These are phyloP conservation scores for Scutellaria galericulata DNA, from an alignment of 257 asterid species.

Conservation along the genomic window DNA sequence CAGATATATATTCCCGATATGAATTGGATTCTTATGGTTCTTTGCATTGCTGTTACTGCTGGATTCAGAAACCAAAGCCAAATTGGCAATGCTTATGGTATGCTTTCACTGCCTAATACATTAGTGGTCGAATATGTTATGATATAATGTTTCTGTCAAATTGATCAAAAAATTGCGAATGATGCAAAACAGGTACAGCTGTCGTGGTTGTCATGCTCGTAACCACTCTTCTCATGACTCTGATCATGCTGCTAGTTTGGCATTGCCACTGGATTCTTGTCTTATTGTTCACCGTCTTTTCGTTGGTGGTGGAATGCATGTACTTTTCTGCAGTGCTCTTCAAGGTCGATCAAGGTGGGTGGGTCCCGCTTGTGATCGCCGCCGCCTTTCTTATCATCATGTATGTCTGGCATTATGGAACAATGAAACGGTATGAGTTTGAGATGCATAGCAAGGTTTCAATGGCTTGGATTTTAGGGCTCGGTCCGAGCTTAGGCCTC, in stretches of 20 bases:
- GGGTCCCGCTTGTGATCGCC: constrained; percentile 97
- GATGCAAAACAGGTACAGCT: constrained; percentile 75
- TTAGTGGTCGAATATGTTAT: no score
- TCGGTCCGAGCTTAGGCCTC: constrained; percentile 93
- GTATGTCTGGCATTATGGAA: constrained; percentile 95
- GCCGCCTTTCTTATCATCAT: constrained; percentile 82
- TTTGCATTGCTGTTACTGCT: constrained; percentile 95
- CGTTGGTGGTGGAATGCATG: constrained; percentile 75
- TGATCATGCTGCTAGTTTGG: constrained; percentile 92
- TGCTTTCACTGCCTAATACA: constrained; percentile 20
- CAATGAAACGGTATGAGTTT: constrained; percentile 80
- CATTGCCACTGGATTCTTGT: constrained; percentile 93
- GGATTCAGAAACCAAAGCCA: constrained; percentile 95
- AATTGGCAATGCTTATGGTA: constrained; percentile 97
- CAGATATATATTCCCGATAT: constrained; percentile 94
- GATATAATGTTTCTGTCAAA: no score
- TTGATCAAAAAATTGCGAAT: not conserved
- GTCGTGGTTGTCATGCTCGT: constrained; percentile 95
- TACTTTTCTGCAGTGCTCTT: constrained; percentile 87
- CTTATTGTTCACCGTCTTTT: constrained; percentile 68
- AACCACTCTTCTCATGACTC: constrained; percentile 89
- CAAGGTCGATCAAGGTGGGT: constrained; percentile 93
- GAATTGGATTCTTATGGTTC: constrained; percentile 95
- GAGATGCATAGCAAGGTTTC: constrained; percentile 99
- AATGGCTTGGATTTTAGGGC: constrained; percentile 94